phyloP scores from a whole-genome alignment of 164 flowering plant genomes.

The Brasenia schreberi region DNA sequence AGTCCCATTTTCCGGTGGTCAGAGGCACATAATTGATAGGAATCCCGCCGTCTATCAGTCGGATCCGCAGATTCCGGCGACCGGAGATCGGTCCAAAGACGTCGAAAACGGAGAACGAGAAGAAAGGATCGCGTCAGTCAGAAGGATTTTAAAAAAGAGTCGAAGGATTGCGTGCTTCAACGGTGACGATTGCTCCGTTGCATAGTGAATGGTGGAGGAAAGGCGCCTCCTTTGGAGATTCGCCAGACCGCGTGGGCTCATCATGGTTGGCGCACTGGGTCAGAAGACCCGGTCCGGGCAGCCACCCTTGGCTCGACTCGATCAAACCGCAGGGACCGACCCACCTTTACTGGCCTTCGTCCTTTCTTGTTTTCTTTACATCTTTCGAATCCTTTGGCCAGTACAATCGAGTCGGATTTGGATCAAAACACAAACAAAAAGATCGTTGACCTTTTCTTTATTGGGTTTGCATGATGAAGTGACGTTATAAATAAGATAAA shows the following conservation, averaged over 20 bases:
- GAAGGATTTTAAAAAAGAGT: background rate
- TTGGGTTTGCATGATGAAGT: too few relatives aligned
- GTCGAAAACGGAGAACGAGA: constrained; percentile 2
- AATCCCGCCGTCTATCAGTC: constrained; percentile 4
- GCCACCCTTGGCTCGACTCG: background rate
- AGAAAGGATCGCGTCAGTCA: background rate
- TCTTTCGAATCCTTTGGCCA: background rate
- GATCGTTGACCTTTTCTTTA: too few relatives aligned
- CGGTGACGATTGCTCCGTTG: background rate
- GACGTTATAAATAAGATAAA: too few relatives aligned
- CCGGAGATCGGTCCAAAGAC: constrained; percentile 1
- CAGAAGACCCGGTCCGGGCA: background rate
- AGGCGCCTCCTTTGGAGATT: background rate
- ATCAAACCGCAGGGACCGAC: background rate
- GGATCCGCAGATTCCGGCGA: constrained; percentile 5
- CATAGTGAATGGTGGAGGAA: background rate
- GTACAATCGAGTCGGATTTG: background rate
- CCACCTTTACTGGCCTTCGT: background rate
- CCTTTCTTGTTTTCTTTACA: background rate
- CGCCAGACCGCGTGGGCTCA: background rate
- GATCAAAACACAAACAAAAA: background rate
- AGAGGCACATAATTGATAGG: background rate
- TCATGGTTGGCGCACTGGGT: background rate
- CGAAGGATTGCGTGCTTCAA: background rate
- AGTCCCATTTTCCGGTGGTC: constrained; percentile 39